A percentile compares a stretch with the other conserved stretches of the same genome.
phyloP scores from a whole-genome alignment of 805 yeast species.

The Lipomyces japonicus region DNA sequence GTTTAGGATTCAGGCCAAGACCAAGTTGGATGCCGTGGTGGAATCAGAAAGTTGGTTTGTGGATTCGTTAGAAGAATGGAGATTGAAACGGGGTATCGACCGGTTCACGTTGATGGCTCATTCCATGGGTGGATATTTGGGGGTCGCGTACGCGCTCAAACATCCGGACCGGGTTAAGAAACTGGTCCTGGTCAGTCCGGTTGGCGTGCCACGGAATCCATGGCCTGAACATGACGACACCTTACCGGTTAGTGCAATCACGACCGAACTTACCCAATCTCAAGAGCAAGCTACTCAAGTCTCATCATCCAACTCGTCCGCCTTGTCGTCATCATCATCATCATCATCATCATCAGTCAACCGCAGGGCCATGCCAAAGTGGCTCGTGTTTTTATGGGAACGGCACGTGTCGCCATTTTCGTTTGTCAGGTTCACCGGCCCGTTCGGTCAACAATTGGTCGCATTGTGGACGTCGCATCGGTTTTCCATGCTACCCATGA shows the following conservation, averaged over 20 bases:
- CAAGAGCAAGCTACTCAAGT: conserved; percentile 20
- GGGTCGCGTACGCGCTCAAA: conserved; percentile 61
- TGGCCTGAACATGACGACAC: conserved; percentile 17
- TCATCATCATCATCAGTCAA: conserved; percentile 7
- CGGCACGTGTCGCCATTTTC: conserved; percentile 81
- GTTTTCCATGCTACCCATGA: conserved; percentile 53
- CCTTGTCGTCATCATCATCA: not conserved
- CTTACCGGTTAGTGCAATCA: conserved; percentile 6
- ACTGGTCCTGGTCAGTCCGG: conserved; percentile 82
- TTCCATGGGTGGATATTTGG: conserved; percentile 87
- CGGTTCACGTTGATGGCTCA: conserved; percentile 70
- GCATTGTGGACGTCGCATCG: conserved; percentile 88
- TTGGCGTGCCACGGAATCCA: conserved; percentile 57
- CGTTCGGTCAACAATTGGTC: conserved; percentile 77
- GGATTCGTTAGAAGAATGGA: conserved; percentile 64
- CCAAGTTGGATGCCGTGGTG: conserved; percentile 40
- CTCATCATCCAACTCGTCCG: conserved; percentile 1
- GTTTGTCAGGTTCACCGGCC: conserved; percentile 71
- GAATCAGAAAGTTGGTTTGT: conserved; percentile 62
- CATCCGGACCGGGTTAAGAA: conserved; percentile 61
- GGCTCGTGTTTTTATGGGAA: conserved; percentile 83
- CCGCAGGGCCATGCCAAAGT: conserved; percentile 53
- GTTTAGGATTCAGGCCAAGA: conserved; percentile 41
- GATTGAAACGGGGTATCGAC: conserved; percentile 46
- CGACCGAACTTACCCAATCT: conserved; percentile 17